Conservation (phyloP, 2,329 filamentous ascomycete genomes). For the Colletotrichum lini region DNA sequence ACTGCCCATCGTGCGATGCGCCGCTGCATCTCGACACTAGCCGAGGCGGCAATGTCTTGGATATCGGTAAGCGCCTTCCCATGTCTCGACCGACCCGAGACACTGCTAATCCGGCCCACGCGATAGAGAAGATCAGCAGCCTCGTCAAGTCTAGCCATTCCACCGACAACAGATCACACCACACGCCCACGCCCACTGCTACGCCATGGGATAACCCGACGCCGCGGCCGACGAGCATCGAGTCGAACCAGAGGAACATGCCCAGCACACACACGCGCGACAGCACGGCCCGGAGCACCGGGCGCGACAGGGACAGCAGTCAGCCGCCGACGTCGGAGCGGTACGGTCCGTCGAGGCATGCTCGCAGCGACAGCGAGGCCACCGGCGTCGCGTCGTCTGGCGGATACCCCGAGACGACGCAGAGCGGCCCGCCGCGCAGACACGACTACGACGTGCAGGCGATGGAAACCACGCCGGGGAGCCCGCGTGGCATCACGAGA, state of each 20-base stretch:
- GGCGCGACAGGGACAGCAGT: slow-evolving; percentile 62
- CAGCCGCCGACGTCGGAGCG: slow-evolving; percentile 63
- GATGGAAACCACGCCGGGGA: slow-evolving; percentile 89
- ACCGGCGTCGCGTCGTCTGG: slow-evolving; percentile 82
- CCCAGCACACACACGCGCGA: slow-evolving; percentile 55
- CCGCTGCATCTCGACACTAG: slow-evolving; percentile 93
- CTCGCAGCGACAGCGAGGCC: slow-evolving; percentile 83
- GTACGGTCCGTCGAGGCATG: slow-evolving; percentile 68
- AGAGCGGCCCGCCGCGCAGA: slow-evolving; percentile 78
- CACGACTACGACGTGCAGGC: slow-evolving; percentile 97
- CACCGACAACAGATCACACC: slow-evolving; percentile 71
- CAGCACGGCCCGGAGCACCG: slow-evolving; percentile 55
- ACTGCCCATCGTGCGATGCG: slow-evolving; percentile 93
- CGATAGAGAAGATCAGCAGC: slow-evolving; percentile 90
- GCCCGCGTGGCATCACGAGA: slow-evolving; percentile 78
- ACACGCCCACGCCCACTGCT: slow-evolving; percentile 71
- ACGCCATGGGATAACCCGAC: slow-evolving; percentile 77
- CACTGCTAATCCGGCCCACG: slow-evolving; percentile 45
- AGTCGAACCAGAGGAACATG: slow-evolving; percentile 55
- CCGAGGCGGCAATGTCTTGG: slow-evolving; percentile 90
- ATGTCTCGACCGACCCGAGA: slow-evolving; percentile 7
- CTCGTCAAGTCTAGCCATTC: slow-evolving; percentile 87
- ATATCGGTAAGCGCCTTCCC: slow-evolving; percentile 77
- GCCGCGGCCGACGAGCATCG: slow-evolving; percentile 68
- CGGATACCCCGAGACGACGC: slow-evolving; percentile 84